Evolutionary conservation across 305 asterid genomes (phyloP).

Genomic region (Rubia peregrina): DNA sequence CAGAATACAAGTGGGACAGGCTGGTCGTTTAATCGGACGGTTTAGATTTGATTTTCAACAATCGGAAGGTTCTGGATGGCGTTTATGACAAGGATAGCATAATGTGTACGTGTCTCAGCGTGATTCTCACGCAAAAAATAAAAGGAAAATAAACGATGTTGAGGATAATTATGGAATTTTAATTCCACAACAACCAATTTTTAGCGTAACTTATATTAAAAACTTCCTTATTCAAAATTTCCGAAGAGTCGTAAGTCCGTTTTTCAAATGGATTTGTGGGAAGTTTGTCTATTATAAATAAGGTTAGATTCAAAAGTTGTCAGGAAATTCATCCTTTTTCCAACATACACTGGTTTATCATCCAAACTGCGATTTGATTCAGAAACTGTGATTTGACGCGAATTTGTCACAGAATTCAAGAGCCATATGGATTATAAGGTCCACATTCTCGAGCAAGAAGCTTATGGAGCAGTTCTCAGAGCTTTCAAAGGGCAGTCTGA

Average conservation of each 20-base stretch:
- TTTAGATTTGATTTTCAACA: slow-evolving; percentile 1
- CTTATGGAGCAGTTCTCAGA: background rate
- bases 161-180: background rate
- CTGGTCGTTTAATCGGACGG: slow-evolving; percentile 13
- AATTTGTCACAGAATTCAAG: too few species aligned
- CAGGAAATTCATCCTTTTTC: background rate
- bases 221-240: background rate
- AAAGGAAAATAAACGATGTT: too few species aligned
- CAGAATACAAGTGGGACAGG: background rate
- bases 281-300: background rate
- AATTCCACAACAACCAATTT: background rate
- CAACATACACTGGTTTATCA: too few species aligned
- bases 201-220: background rate
- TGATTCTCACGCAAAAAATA: background rate
- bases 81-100: background rate
- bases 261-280: background rate
- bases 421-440: background rate
- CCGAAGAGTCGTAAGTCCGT: background rate
- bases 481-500: background rate
- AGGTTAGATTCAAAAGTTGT: background rate
- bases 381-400: too few species aligned
- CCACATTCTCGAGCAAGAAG: background rate
- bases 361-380: too few species aligned
- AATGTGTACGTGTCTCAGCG: background rate
- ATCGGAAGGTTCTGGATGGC: slow-evolving; percentile 18